Evolutionary conservation across 805 yeast genomes (phyloP).

Genomic region (Candida tallmaniae): DNA sequence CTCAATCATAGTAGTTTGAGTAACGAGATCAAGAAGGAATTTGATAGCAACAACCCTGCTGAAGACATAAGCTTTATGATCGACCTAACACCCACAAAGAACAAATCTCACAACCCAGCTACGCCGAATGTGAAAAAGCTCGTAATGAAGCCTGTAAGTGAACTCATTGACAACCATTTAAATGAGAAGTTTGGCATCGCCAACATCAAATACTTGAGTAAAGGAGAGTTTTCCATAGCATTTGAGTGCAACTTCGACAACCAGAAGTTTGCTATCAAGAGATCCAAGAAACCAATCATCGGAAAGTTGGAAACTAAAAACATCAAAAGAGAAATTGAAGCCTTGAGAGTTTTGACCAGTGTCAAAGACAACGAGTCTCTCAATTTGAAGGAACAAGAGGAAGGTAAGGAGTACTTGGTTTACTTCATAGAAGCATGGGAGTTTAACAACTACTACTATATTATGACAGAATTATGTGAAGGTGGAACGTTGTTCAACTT

Average conservation of each 20-base stretch:
- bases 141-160: neutral
- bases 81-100: constrained; percentile 29
- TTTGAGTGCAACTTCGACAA: constrained; percentile 71
- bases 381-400: constrained; percentile 39
- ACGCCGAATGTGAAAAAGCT: constrained; percentile 13
- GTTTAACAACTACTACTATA: constrained; percentile 65
- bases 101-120: constrained; percentile 12
- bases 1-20: constrained; percentile 1
- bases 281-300: constrained; percentile 62
- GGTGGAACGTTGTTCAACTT: constrained; percentile 87
- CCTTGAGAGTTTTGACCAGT: constrained; percentile 43
- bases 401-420: constrained; percentile 74
- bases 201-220: constrained; percentile 67
- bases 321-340: constrained; percentile 71
- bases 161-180: constrained; percentile 40
- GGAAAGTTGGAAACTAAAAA: constrained; percentile 53
- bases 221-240: constrained; percentile 88
- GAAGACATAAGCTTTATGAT: constrained; percentile 16
- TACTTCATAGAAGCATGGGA: constrained; percentile 87
- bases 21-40: constrained; percentile 3
- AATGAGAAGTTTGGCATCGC: constrained; percentile 45
- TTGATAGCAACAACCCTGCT: neutral
- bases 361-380: constrained; percentile 32
- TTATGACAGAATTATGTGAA: constrained; percentile 93
- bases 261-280: constrained; percentile 79